Evolutionary conservation across 768 basidiomycete species (phyloP).

Genomic region (Rhodocollybia butyracea): DNA sequence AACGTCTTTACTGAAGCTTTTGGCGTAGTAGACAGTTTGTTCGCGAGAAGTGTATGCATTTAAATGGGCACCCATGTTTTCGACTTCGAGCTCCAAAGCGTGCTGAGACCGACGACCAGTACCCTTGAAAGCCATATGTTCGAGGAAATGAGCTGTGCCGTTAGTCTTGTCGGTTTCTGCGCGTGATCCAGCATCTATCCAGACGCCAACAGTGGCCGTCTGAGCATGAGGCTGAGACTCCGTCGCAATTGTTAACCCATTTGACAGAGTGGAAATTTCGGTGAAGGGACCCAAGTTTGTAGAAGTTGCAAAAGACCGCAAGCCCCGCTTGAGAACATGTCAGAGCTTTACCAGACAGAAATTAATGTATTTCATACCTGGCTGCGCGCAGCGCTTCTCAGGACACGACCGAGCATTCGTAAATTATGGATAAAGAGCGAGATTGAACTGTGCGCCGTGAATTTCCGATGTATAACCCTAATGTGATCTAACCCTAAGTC

Average conservation of each 20-base stretch:
- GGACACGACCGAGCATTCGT: constrained; percentile 40
- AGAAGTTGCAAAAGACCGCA: constrained; percentile 75
- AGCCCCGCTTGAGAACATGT: constrained; percentile 36
- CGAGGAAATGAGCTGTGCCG: constrained; percentile 97
- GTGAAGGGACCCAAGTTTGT: constrained; percentile 74
- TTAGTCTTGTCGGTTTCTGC: constrained; percentile 95
- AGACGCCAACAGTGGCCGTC: constrained; percentile 98
- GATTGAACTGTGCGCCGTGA: constrained; percentile 14
- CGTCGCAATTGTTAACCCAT: constrained; percentile 94
- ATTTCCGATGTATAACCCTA: too few species aligned
- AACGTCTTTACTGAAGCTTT: constrained; percentile 96
- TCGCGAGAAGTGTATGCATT: constrained; percentile 99
- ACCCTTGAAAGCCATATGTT: constrained; percentile 98
- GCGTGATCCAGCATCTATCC: constrained; percentile 97
- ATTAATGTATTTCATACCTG: constrained; percentile 23
- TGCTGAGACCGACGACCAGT: constrained; percentile 87
- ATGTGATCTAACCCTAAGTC: too few species aligned
- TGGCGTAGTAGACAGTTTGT: constrained; percentile 99
- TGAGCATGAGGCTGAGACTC: constrained; percentile 87
- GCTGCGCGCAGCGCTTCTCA: constrained; percentile 37
- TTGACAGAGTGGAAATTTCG: constrained; percentile 87
- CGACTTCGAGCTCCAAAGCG: constrained; percentile 92
- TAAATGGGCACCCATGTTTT: constrained; percentile 95
- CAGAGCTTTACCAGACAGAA: not conserved
- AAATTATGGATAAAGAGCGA: constrained; percentile 4